phyloP scores from a whole-genome alignment of 768 basidiomycete genomes.

The Lactifluus echinatus region DNA sequence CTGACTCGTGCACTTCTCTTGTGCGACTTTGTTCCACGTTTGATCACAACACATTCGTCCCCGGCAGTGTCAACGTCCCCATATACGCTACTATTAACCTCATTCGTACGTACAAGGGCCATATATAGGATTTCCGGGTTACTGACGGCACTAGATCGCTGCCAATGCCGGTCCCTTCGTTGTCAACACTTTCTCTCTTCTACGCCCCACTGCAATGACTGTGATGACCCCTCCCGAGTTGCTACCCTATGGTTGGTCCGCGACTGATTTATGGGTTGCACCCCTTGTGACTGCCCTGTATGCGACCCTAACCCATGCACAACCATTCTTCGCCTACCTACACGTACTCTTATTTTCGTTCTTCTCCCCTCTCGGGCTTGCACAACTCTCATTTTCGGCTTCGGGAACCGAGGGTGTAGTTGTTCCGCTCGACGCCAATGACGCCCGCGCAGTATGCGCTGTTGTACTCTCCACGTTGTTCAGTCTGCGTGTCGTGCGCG shows the following conservation, averaged over 20 bases:
- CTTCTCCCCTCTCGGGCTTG: slow-evolving; percentile 15
- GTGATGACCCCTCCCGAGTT: slow-evolving; percentile 78
- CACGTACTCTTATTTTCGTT: slow-evolving; percentile 15
- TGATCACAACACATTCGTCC: slow-evolving; percentile 17
- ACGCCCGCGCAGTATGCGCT: slow-evolving; percentile 17
- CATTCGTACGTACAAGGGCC: slow-evolving; percentile 12
- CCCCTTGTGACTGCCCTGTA: slow-evolving; percentile 69
- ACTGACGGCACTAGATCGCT: slow-evolving; percentile 13
- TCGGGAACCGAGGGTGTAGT: not conserved
- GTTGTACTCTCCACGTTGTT: slow-evolving; percentile 12
- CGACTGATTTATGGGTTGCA: slow-evolving; percentile 79
- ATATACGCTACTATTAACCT: slow-evolving; percentile 15
- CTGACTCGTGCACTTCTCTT: slow-evolving; percentile 20
- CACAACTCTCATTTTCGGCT: not conserved
- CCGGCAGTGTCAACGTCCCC: slow-evolving; percentile 14
- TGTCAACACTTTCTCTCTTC: slow-evolving; percentile 62
- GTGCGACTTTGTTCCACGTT: slow-evolving; percentile 16
- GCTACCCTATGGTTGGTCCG: slow-evolving; percentile 75
- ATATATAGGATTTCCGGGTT: not conserved
- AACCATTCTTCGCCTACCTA: slow-evolving; percentile 50
- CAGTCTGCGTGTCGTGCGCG: slow-evolving; percentile 10
- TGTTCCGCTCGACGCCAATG: slow-evolving; percentile 6
- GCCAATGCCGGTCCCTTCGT: slow-evolving; percentile 63
- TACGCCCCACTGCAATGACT: slow-evolving; percentile 59
- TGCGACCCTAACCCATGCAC: slow-evolving; percentile 75